Evolutionary conservation across 352 stramenopile genomes (phyloP).

Genomic region (Globisporangium cederbergense): DNA sequence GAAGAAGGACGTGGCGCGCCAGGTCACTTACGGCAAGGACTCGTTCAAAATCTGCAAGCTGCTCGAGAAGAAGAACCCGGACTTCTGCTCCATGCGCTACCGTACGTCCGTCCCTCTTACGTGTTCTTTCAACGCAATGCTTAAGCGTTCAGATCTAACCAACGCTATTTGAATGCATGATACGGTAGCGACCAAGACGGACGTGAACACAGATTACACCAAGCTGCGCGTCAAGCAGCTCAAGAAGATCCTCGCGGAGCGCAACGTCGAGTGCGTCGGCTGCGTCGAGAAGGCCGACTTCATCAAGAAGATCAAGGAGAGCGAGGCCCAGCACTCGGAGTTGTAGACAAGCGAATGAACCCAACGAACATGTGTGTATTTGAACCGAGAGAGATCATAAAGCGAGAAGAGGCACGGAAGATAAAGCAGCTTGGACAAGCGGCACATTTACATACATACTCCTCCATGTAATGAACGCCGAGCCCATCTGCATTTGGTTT

Average conservation of each 20-base stretch:
- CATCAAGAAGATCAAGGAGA: conserved; percentile 93
- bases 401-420: background rate
- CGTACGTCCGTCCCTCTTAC: conserved; percentile 45
- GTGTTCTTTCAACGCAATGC: background rate
- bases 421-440: background rate
- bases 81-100: conserved; percentile 94
- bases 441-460: too few species aligned
- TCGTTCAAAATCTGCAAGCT: conserved; percentile 92
- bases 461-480: background rate
- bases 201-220: conserved; percentile 92
- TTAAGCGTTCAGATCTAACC: too few species aligned
- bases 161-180: too few species aligned
- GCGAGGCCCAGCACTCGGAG: conserved; percentile 76
- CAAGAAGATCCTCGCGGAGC: conserved; percentile 91
- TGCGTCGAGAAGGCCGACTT: conserved; percentile 96
- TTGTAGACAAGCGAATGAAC: conserved; percentile 44
- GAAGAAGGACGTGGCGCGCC: conserved; percentile 92
- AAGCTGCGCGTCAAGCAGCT: conserved; percentile 95
- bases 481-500: too few species aligned
- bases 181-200: conserved; percentile 87
- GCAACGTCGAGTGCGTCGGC: conserved; percentile 90
- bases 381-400: conserved; percentile 3
- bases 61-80: conserved; percentile 93
- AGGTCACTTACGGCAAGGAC: conserved; percentile 91
- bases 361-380: conserved; percentile 6